These are phyloP conservation scores for Lactifluus subvellereus DNA, from an alignment of 768 basidiomycete species.

Conservation along the genomic window DNA sequence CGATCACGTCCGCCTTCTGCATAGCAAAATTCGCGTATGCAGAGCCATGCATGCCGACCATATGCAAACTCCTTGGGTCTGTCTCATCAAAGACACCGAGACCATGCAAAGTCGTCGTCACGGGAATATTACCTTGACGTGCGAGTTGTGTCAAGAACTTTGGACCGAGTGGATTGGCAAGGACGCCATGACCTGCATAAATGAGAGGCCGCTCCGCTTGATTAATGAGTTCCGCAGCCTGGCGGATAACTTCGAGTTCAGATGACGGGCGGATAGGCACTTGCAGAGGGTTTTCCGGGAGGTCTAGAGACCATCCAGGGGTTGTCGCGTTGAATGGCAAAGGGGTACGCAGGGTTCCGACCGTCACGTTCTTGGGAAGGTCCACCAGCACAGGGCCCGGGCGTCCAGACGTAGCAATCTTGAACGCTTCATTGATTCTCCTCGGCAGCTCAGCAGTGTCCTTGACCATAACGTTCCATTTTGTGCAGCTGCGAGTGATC, in stretches of 20 bases:
- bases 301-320: constrained; percentile 65
- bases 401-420: constrained; percentile 94
- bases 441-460: constrained; percentile 91
- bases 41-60: constrained; percentile 98
- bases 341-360: constrained; percentile 78
- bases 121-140: constrained; percentile 88
- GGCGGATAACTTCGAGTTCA: constrained; percentile 62
- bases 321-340: constrained; percentile 83
- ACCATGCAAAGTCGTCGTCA: constrained; percentile 94
- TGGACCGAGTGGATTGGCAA: constrained; percentile 77
- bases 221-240: constrained; percentile 89
- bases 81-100: constrained; percentile 94
- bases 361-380: constrained; percentile 96
- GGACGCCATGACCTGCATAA: constrained; percentile 89
- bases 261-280: constrained; percentile 33
- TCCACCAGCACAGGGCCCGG: constrained; percentile 98
- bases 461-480: constrained; percentile 99
- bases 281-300: constrained; percentile 67
- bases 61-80: constrained; percentile 80
- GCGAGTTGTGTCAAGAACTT: constrained; percentile 72
- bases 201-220: constrained; percentile 85
- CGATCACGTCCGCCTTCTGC: constrained; percentile 96
- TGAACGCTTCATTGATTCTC: constrained; percentile 98
- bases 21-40: constrained; percentile 98
- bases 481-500: constrained; percentile 94